Conservation (phyloP, 2,329 filamentous ascomycete species). For the Trichoderma semiorbis region DNA sequence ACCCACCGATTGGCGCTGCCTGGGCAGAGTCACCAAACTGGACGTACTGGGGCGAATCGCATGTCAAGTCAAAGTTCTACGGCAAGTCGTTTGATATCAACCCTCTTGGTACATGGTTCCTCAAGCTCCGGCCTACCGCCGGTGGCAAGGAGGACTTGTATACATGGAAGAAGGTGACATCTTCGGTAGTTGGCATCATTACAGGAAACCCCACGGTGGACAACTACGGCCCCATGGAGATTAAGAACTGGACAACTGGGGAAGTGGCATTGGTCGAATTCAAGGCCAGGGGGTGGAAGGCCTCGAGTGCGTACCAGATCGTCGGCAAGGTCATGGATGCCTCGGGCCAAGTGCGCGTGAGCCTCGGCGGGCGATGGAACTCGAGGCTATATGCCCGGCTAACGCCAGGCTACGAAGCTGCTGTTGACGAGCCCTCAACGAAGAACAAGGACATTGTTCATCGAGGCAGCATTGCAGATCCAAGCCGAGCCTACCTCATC, state of each 20-base stretch:
- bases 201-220: slow-evolving; percentile 95
- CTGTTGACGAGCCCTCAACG: slow-evolving; percentile 54
- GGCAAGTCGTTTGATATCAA: slow-evolving; percentile 98
- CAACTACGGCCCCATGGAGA: slow-evolving; percentile 95
- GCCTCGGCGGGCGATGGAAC: slow-evolving; percentile 93
- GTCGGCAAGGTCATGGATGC: slow-evolving; percentile 79
- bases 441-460: slow-evolving; percentile 38
- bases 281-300: slow-evolving; percentile 94
- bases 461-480: slow-evolving; percentile 56
- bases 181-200: slow-evolving; percentile 96
- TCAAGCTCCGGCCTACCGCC: slow-evolving; percentile 71
- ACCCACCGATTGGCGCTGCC: slow-evolving; percentile 89
- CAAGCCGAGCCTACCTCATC: slow-evolving; percentile 78
- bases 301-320: slow-evolving; percentile 84
- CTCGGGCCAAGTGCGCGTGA: slow-evolving; percentile 78
- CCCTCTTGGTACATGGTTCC: slow-evolving; percentile 93
- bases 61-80: slow-evolving; percentile 94
- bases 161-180: slow-evolving; percentile 98
- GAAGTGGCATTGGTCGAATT: slow-evolving; percentile 89
- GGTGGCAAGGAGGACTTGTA: slow-evolving; percentile 83
- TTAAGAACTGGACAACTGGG: slow-evolving; percentile 95
- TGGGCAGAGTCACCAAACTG: slow-evolving; percentile 90
- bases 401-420: slow-evolving; percentile 83
- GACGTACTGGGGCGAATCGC: slow-evolving; percentile 97
- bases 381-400: slow-evolving; percentile 92